phyloP scores from a whole-genome alignment of 2,329 filamentous ascomycete species.

The Clonostachys chloroleuca region DNA sequence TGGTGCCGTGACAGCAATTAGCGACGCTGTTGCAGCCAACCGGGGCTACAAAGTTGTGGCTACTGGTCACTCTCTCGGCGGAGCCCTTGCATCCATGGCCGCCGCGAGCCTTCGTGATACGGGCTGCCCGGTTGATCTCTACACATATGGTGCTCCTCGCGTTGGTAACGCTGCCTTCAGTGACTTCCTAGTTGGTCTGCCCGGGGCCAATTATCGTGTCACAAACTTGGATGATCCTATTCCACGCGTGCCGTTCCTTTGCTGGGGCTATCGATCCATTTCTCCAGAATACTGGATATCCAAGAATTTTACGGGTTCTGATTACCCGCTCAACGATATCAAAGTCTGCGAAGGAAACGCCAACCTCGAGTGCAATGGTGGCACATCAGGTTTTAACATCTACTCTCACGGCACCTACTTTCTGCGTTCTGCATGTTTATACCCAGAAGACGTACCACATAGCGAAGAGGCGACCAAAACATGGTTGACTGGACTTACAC shows the following conservation, averaged over 20 bases:
- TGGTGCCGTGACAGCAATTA: constrained; percentile 35
- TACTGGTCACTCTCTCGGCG: constrained; percentile 69
- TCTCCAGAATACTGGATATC: constrained; percentile 67
- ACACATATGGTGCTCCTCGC: constrained; percentile 64
- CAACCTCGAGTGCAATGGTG: constrained; percentile 45
- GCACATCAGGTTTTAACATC: constrained; percentile 36
- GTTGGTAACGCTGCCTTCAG: constrained; percentile 56
- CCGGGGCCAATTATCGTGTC: constrained; percentile 56
- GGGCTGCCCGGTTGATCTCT: constrained; percentile 47
- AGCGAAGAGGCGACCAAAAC: no score
- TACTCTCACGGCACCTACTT: constrained; percentile 46
- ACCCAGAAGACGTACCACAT: no score
- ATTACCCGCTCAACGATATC: constrained; percentile 33
- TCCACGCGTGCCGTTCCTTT: constrained; percentile 58
- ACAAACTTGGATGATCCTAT: constrained; percentile 67
- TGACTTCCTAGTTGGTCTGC: constrained; percentile 48
- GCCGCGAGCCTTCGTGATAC: constrained; percentile 47
- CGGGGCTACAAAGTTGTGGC: constrained; percentile 50
- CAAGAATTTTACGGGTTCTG: constrained; percentile 22
- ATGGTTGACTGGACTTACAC: no score
- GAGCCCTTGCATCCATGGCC: constrained; percentile 56
- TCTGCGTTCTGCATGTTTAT: background rate
- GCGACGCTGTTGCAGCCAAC: constrained; percentile 34
- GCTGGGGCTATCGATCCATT: constrained; percentile 59
- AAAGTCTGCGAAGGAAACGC: constrained; percentile 41